phyloP scores from a whole-genome alignment of 2,329 filamentous ascomycete species.

The Xylariaceae sp. region DNA sequence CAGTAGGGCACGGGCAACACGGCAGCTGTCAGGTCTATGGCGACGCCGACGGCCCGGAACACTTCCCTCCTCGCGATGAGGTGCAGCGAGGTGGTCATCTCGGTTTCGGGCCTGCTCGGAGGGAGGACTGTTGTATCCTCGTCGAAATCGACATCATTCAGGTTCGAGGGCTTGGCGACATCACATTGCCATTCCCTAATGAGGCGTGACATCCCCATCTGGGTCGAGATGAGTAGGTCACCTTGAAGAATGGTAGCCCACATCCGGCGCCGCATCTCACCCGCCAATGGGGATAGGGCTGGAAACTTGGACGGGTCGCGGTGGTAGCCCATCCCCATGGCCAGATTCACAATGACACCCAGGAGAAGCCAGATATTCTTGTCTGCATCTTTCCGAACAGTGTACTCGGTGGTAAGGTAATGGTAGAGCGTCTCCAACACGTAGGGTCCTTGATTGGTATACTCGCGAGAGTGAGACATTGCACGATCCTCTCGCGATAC shows the following conservation, averaged over 20 bases:
- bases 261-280: constrained; percentile 41
- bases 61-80: constrained; percentile 25
- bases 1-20: constrained; percentile 17
- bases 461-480: constrained; percentile 34
- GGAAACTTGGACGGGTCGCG: constrained; percentile 39
- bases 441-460: constrained; percentile 37
- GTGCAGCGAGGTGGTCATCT: constrained; percentile 25
- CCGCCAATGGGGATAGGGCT: constrained; percentile 34
- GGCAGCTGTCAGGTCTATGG: constrained; percentile 21
- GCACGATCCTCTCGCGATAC: constrained; percentile 28
- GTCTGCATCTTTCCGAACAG: constrained; percentile 28
- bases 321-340: constrained; percentile 40
- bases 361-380: constrained; percentile 32
- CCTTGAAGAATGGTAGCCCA: constrained; percentile 38
- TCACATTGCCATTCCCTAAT: constrained; percentile 37
- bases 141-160: constrained; percentile 40
- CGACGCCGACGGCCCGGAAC: constrained; percentile 34
- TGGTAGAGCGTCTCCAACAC: constrained; percentile 35
- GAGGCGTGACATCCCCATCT: constrained; percentile 42
- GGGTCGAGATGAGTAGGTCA: constrained; percentile 39
- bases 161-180: constrained; percentile 38
- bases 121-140: constrained; percentile 32
- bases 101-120: constrained; percentile 27
- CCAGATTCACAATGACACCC: constrained; percentile 31
- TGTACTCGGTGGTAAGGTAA: constrained; percentile 31